Base-by-base conservation (phyloP, 306 rosid species). In the Begonia loranthoides region DNA sequence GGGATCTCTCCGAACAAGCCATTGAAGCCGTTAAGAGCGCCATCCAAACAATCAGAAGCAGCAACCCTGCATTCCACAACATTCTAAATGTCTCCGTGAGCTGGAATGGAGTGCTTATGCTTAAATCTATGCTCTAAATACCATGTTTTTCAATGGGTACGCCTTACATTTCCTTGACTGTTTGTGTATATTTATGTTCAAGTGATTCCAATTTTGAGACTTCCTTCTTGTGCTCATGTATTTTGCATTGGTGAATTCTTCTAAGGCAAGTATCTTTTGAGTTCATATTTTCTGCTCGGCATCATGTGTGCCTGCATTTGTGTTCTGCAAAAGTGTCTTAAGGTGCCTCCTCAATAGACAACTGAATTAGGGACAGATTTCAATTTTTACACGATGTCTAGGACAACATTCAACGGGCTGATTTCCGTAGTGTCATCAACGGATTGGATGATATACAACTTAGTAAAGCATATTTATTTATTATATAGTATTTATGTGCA, bases 201-300 rank as follows among this genome's bases (percentile, higher is more conserved):
- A 65, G 64, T 22, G 17, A 16, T 45, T 56, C 46, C 11, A 12
- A 47, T 45, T 65, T n/a, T 38, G 57, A 38, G 55, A 54, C 50
- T 45, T 43, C 15, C 51, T 54, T 43, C 54, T 71, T 33, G 14
- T 50, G 43, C 46, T 49, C 80, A 73, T 62, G 68, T 58, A 19
- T 68, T 73, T 61, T 41, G 63, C 67, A 71, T 67, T 67, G 59
- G 51, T 12, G 56, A 63, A 43, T 76, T 71, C 63, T 21, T 49
- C 21, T 57, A 51, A 55, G 69, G 67, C 73, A 72, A 54, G 64
- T 55, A 43, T 70, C 55, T 55, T 46, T 13, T 45, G n/a, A 24
- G 49, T 57, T 57, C 52, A 4, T 57, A 2, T 45, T 57, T 17
- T 43, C 51, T 17, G 38, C 15, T 41, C 50, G 60, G 40, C 50